Conservation (phyloP, 2,329 filamentous ascomycete species). For the Neoscytalidium dimidiatum region DNA sequence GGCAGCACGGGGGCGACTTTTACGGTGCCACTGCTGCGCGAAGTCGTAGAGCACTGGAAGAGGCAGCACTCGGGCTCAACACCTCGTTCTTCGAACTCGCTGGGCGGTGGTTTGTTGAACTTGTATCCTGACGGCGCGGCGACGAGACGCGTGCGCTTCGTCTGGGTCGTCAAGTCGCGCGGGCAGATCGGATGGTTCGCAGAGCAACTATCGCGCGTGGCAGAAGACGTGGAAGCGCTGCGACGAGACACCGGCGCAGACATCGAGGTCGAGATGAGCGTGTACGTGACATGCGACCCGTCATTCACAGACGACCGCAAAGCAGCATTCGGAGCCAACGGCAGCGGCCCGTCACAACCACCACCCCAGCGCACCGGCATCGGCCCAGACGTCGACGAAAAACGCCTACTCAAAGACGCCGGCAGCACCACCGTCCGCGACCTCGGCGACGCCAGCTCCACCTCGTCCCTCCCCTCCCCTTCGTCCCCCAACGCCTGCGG, state of each 20-base stretch:
- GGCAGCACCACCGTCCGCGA: constrained; percentile 32
- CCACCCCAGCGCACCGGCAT: background rate
- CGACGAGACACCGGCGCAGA: constrained; percentile 36
- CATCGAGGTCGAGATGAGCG: constrained; percentile 52
- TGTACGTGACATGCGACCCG: constrained; percentile 59
- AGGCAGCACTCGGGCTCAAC: constrained; percentile 23
- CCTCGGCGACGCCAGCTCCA: constrained; percentile 21
- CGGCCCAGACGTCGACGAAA: constrained; percentile 10
- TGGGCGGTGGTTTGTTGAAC: background rate
- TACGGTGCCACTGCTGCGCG: constrained; percentile 57
- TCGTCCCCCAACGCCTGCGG: constrained; percentile 25
- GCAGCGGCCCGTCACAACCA: background rate
- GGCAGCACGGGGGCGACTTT: constrained; percentile 63
- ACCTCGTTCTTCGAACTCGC: constrained; percentile 13
- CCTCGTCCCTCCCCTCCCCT: constrained; percentile 18
- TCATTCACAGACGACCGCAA: constrained; percentile 46
- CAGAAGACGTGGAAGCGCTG: constrained; percentile 45
- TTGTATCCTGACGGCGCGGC: constrained; percentile 32
- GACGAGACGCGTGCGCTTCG: constrained; percentile 54
- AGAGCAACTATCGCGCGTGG: constrained; percentile 49
- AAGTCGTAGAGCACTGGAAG: constrained; percentile 54
- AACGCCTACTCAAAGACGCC: constrained; percentile 20
- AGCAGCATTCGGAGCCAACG: constrained; percentile 26
- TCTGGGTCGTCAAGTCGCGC: constrained; percentile 62
- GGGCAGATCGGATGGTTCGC: constrained; percentile 57